phyloP scores from a whole-genome alignment of 495 filamentous ascomycete species.

The Pseudomonodictys pantanalensis region DNA sequence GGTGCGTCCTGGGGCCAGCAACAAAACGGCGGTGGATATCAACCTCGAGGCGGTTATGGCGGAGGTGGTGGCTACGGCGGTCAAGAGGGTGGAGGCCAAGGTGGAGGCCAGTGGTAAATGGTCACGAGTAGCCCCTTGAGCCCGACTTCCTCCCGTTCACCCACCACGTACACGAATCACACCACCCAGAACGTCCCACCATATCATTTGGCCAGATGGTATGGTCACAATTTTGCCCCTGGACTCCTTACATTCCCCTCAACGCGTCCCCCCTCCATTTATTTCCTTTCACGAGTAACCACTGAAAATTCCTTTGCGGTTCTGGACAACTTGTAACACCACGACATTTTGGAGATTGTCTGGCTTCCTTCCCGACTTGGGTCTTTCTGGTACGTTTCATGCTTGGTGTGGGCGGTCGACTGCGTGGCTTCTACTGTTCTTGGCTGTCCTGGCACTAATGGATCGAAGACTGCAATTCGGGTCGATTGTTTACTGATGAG shows the following conservation, averaged over 20 bases:
- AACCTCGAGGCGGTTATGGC: conserved; percentile 10
- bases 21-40: background rate
- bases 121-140: too few species aligned
- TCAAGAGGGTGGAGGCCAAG: conserved; percentile 7
- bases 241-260: too few species aligned
- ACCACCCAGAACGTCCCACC: too few species aligned
- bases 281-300: background rate
- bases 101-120: conserved; percentile 25
- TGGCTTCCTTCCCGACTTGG: conserved; percentile 9
- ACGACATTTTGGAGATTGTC: too few species aligned
- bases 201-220: too few species aligned
- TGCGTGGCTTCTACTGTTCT: conserved; percentile 22
- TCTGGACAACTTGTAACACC: too few species aligned
- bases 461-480: conserved; percentile 25
- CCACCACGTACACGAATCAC: too few species aligned
- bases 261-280: too few species aligned
- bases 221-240: too few species aligned
- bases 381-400: conserved; percentile 16
- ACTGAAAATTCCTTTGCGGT: background rate
- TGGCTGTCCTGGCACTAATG: conserved; percentile 15
- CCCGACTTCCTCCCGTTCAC: too few species aligned
- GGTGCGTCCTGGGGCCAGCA: conserved; percentile 15
- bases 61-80: conserved; percentile 17
- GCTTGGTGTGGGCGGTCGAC: conserved; percentile 14
- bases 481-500: conserved; percentile 1